Evolutionary conservation across 192 early-diverging fungal species (phyloP).

Genomic region (Phlyctochytrium arcticum): DNA sequence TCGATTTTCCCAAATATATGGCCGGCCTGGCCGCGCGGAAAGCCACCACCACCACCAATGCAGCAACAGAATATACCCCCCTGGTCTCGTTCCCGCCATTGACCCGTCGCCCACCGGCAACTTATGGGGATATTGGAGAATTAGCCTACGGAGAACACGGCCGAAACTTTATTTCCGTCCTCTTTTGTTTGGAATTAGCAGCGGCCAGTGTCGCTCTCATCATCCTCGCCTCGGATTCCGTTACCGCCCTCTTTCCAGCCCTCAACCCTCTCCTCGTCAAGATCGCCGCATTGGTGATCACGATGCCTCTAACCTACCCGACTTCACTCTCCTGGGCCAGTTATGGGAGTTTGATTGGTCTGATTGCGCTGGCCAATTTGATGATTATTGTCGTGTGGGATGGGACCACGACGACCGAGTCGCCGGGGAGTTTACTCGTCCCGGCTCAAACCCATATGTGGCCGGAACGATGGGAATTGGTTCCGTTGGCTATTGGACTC

Average conservation of each 20-base stretch:
- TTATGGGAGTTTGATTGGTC: slow-evolving; percentile 55
- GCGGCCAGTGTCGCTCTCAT: slow-evolving; percentile 43
- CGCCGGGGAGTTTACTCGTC: slow-evolving; percentile 55
- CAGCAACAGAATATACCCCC: slow-evolving; percentile 18
- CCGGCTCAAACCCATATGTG: slow-evolving; percentile 49
- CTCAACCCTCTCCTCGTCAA: slow-evolving; percentile 40
- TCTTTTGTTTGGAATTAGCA: slow-evolving; percentile 49
- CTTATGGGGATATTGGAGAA: slow-evolving; percentile 46
- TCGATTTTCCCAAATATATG: slow-evolving; percentile 17
- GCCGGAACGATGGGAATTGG: slow-evolving; percentile 41
- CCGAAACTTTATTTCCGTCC: slow-evolving; percentile 31
- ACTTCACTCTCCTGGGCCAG: slow-evolving; percentile 46
- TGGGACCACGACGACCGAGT: slow-evolving; percentile 41
- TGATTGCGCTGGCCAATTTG: slow-evolving; percentile 50
- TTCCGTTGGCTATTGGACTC: slow-evolving; percentile 52
- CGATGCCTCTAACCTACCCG: slow-evolving; percentile 51
- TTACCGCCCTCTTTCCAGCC: slow-evolving; percentile 32
- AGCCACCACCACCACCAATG: background rate
- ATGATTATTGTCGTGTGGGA: slow-evolving; percentile 54
- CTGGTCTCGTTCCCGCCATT: slow-evolving; percentile 12
- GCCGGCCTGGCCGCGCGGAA: background rate
- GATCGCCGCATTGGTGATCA: slow-evolving; percentile 35
- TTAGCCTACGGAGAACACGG: slow-evolving; percentile 41
- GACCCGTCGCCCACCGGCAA: slow-evolving; percentile 14
- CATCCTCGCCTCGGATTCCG: slow-evolving; percentile 43